Evolutionary conservation across 2,329 filamentous ascomycete species (phyloP).

Genomic region (Clarireedia hainanense): DNA sequence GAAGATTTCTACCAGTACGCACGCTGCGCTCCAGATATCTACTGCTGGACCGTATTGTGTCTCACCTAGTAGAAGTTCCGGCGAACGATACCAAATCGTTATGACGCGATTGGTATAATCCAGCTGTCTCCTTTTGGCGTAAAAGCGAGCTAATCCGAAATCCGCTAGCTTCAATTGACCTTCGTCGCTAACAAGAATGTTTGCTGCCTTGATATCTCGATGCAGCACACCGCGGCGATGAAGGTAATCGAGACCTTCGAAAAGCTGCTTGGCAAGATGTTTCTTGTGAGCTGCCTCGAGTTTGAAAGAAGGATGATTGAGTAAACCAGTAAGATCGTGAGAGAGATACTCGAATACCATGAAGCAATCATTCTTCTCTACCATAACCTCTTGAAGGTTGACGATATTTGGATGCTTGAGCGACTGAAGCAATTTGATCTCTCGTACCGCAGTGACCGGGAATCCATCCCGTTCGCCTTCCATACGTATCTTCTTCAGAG

Average conservation of each 20-base stretch:
- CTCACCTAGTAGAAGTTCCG: conserved; percentile 83
- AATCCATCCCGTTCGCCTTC: conserved; percentile 87
- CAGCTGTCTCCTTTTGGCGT: conserved; percentile 81
- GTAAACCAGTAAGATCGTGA: conserved; percentile 86
- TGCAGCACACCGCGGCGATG: conserved; percentile 91
- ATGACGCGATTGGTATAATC: conserved; percentile 99
- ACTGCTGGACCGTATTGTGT: conserved; percentile 85
- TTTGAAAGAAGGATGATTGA: conserved; percentile 89
- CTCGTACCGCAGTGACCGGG: conserved; percentile 81
- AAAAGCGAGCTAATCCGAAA: conserved; percentile 93
- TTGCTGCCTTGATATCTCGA: conserved; percentile 96
- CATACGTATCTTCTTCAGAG: conserved; percentile 88
- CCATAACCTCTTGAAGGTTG: conserved; percentile 85
- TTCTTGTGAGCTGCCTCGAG: conserved; percentile 84
- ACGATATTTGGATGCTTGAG: conserved; percentile 78
- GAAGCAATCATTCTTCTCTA: conserved; percentile 96
- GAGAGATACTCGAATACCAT: conserved; percentile 99
- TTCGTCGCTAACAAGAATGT: conserved; percentile 86
- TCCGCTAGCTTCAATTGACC: conserved; percentile 90
- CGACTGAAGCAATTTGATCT: conserved; percentile 87
- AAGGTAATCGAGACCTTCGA: conserved; percentile 88
- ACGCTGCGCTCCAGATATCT: conserved; percentile 95
- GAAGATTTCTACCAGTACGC: conserved; percentile 95
- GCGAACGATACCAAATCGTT: conserved; percentile 95
- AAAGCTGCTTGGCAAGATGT: conserved; percentile 84